Base-by-base conservation (phyloP, 192 early-diverging fungal species). In the Umbelopsis ramanniana region DNA sequence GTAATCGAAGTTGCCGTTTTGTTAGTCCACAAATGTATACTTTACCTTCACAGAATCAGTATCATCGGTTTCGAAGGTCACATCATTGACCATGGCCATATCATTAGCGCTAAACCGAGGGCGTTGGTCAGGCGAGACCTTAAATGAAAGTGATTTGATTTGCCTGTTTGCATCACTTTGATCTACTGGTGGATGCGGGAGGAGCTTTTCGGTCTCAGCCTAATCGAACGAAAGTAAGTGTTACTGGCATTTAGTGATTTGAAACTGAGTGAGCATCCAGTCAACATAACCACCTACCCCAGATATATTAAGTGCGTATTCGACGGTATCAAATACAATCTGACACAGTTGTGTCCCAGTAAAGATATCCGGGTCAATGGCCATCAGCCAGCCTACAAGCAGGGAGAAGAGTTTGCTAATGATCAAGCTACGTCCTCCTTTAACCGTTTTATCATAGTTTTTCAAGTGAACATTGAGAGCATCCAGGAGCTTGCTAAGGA, bases 351-450 rank as follows among this genome's bases (percentile, higher is more conserved):
- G 89, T 2, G 88, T 87, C 29, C 84, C 83, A 3, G 84, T 82
- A 69, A 94, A 81, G 6, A 92, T 67, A 23, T 83, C 84, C 14
- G 85, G 72, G 7, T 90, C 86, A 23, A 88, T 77, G 2, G 81
- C 80, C 88, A 94, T 92, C n/a, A 94, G 46, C 94, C 93, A 95
- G 40, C 91, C 88, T 2, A 86, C 74, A 9, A 94, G 66, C 69
- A 92, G 91, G 24, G 85, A 83, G 46, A 94, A 89, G 17, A 95
- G 76, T 19, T 85, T 78, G 2, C 89, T 82, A n/a, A 93, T 82
- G 26, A 91, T 88, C 12, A 77, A 67, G 6, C 83, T 73, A 71
- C 81, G 78, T 24, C 83, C 88, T 47, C 81, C 78, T 52, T 68
- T 72, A 0, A 71, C 68, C 21, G 69, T 67, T 48, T 37, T 40